Base-by-base conservation (phyloP, 2,329 filamentous ascomycete genomes). In the Fusarium tricinctum region DNA sequence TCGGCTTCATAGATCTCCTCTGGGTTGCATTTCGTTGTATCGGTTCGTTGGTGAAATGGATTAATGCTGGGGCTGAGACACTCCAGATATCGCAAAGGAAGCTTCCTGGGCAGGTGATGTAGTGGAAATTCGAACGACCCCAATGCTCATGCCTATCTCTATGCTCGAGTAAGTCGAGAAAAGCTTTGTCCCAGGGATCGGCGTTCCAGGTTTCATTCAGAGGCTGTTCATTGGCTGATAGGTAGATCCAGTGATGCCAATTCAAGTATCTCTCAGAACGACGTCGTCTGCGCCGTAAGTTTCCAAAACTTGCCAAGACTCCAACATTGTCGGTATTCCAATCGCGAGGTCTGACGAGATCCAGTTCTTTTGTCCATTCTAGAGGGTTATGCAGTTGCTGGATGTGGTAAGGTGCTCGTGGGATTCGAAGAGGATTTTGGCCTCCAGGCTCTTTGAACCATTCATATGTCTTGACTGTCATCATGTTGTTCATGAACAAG, bases 171-270 rank as follows among this genome's bases (percentile, higher is more conserved):
- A 57, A 15, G 0, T 57, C 53, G 2, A 22, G 46, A 5, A 57
- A 57, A 1, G 46, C 53, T 20, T 22, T 33, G 2, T 57, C 53
- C 53, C 53, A 57, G 3, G 53, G 53, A 19, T 57, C 28, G 3
- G 19, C 15, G 5, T 43, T 52, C 46, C 35, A 57, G 0, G 38
- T 15, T 0, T 57, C 46, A 4, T n/a, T 43, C 8, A 57, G 15
- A 1, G 53, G 53, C 1, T 22, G 4, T n/a, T n/a, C 9, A 5
- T 52, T 40, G 2, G 38, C 28, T 1, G 53, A 57, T 3, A 57
- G 53, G 8, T 57, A 51, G 8, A 57, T 35, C 53, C 53, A 57
- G 4, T 52, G 35, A 35, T 57, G 46, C 53, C 53, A 57, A 8
- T 2, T 17, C 5, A 33, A 20, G 6, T 45, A 6, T 4, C 6